Conservation (phyloP, 352 stramenopile species). For the Phytophthora pluvialis region DNA sequence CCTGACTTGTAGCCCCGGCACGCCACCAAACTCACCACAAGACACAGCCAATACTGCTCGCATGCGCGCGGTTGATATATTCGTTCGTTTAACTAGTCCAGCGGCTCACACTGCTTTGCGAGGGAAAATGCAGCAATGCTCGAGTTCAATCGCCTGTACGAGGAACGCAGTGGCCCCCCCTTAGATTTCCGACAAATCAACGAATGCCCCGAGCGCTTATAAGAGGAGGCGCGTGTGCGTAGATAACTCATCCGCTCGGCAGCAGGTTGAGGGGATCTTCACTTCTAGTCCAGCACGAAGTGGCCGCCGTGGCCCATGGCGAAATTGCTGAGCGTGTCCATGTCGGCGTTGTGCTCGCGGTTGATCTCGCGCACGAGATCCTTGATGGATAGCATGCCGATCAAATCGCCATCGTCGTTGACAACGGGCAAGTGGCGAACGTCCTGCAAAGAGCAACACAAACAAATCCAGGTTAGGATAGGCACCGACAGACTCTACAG, state of each 20-base stretch:
- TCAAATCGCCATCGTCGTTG: conserved; percentile 88
- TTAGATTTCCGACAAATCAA: conserved; percentile 3
- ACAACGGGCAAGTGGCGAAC: conserved; percentile 96
- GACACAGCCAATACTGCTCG: conserved; percentile 1
- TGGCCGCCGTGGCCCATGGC: conserved; percentile 79
- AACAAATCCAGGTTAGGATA: not conserved
- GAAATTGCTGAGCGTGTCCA: conserved; percentile 83
- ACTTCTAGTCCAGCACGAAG: conserved; percentile 76
- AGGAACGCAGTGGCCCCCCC: not conserved
- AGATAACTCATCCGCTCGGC: conserved; percentile 21
- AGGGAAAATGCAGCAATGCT: conserved; percentile 8
- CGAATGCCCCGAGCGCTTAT: not conserved
- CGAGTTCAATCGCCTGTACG: conserved; percentile 7
- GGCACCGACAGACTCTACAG: not conserved
- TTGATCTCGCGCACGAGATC: conserved; percentile 91
- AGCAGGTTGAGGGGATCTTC: not conserved
- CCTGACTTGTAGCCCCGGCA: not conserved
- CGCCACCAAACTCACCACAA: not conserved
- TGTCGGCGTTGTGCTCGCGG: conserved; percentile 77
- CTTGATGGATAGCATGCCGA: conserved; percentile 96
- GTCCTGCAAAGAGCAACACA: conserved; percentile 51
- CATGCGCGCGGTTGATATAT: conserved; percentile 3
- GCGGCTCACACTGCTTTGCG: not conserved
- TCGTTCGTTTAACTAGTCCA: conserved; percentile 4
- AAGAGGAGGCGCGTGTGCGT: not conserved